Evolutionary conservation across 352 stramenopile species (phyloP).

Genomic region (Halophytophthora polymorphica): DNA sequence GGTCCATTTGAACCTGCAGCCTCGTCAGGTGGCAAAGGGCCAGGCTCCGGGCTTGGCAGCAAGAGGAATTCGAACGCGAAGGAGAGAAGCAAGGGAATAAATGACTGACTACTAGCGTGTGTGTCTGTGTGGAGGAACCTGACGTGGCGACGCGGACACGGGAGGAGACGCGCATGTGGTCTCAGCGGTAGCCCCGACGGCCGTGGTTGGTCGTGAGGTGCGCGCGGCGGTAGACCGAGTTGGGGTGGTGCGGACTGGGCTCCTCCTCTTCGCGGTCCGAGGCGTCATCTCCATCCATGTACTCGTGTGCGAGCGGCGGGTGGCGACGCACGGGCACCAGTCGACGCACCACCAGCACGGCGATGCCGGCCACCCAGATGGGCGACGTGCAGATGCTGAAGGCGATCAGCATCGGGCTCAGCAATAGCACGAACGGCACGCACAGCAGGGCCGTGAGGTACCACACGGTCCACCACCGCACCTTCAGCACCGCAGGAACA

Average conservation of each 20-base stretch:
- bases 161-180: not conserved
- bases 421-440: conserved; percentile 67
- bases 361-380: conserved; percentile 62
- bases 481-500: conserved; percentile 19
- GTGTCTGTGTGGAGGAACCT: too few species aligned
- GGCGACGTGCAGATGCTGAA: conserved; percentile 74
- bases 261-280: conserved; percentile 33
- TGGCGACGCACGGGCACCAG: conserved; percentile 35
- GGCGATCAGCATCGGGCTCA: conserved; percentile 77
- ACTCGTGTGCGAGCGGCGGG: conserved; percentile 33
- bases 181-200: conserved; percentile 24
- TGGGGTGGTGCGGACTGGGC: conserved; percentile 38
- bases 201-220: conserved; percentile 29
- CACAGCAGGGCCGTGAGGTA: conserved; percentile 65
- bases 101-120: conserved; percentile 26
- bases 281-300: conserved; percentile 30
- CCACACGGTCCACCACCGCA: conserved; percentile 59
- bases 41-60: too few species aligned
- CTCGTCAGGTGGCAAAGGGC: too few species aligned
- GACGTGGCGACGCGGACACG: not conserved
- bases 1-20: too few species aligned
- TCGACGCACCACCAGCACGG: conserved; percentile 52
- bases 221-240: conserved; percentile 45
- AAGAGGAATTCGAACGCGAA: too few species aligned
- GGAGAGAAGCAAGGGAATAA: conserved; percentile 21